Evolutionary conservation across 192 early-diverging fungal genomes (phyloP).

Genomic region (Coemansia sp.): DNA sequence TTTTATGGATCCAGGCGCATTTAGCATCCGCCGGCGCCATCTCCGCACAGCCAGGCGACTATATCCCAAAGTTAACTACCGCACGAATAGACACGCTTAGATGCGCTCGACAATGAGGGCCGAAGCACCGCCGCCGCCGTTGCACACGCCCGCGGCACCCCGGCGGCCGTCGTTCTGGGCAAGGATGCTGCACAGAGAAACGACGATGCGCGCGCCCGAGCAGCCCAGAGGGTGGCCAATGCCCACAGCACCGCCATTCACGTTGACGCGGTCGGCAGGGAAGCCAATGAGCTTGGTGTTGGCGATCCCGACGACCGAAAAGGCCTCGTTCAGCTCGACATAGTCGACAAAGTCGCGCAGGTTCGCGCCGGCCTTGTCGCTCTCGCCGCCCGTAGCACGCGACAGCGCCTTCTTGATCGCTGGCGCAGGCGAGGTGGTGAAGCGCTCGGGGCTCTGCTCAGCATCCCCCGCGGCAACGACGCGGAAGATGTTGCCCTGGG

Average conservation of each 20-base stretch:
- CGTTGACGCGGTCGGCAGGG: conserved; percentile 73
- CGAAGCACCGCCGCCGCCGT: conserved; percentile 91
- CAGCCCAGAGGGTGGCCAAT: conserved; percentile 98
- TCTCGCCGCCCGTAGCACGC: conserved; percentile 47
- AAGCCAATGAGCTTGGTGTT: conserved; percentile 78
- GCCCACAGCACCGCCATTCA: conserved; percentile 93
- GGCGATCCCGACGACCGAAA: conserved; percentile 76
- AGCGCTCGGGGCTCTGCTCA: conserved; percentile 63
- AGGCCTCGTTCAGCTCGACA: conserved; percentile 81
- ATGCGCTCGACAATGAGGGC: conserved; percentile 71
- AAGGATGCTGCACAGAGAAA: conserved; percentile 71
- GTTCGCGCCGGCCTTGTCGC: conserved; percentile 40
- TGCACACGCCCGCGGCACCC: conserved; percentile 91
- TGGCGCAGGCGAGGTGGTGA: conserved; percentile 68
- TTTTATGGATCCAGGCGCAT: too few relatives aligned
- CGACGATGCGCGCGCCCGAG: conserved; percentile 85
- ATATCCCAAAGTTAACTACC: too few relatives aligned
- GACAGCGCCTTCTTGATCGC: conserved; percentile 75
- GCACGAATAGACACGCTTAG: conserved; percentile 4
- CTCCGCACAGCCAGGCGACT: too few relatives aligned
- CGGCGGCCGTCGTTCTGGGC: conserved; percentile 67
- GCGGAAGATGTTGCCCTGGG: conserved; percentile 33
- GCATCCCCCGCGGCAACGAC: conserved; percentile 69
- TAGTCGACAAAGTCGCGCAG: conserved; percentile 63
- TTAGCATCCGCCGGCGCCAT: too few relatives aligned